A percentile compares a stretch with the other conserved stretches of the same genome.
These are phyloP conservation scores for Artomyces pyxidatus DNA, from an alignment of 768 basidiomycete species.

Conservation along the genomic window DNA sequence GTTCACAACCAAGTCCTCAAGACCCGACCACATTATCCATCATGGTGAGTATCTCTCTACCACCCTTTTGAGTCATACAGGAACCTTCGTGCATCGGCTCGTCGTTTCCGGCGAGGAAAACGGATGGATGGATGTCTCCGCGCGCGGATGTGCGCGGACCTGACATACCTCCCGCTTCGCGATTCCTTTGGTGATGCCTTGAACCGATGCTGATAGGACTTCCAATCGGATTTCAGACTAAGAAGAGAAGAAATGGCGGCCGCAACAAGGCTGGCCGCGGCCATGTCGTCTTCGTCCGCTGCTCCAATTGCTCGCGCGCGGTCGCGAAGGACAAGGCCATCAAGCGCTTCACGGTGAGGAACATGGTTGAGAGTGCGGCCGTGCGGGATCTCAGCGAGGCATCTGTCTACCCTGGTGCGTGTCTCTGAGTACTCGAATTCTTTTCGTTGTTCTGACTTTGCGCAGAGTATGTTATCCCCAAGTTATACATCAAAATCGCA, in stretches of 20 bases:
- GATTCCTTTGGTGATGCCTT: not conserved
- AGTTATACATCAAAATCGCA: slow-evolving; percentile 96
- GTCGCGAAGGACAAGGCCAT: slow-evolving; percentile 99
- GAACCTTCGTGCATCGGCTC: slow-evolving; percentile 6
- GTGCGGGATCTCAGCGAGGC: slow-evolving; percentile 97
- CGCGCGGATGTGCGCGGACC: slow-evolving; percentile 19
- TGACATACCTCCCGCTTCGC: not conserved
- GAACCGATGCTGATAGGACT: slow-evolving; percentile 15
- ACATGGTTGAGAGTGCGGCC: slow-evolving; percentile 99
- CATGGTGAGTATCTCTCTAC: slow-evolving; percentile 26
- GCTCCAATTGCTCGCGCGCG: slow-evolving; percentile 99
- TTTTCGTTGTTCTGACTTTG: not conserved
- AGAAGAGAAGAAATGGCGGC: slow-evolving; percentile 98
- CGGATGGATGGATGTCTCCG: slow-evolving; percentile 25
- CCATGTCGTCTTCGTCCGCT: slow-evolving; percentile 89
- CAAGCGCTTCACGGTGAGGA: slow-evolving; percentile 98
- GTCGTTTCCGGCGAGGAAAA: slow-evolving; percentile 2
- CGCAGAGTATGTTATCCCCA: slow-evolving; percentile 90
- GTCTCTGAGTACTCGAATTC: not conserved
- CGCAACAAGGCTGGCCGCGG: slow-evolving; percentile 99
- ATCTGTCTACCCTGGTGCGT: slow-evolving; percentile 81
- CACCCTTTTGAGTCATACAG: not conserved
- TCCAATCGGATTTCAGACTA: slow-evolving; percentile 64
- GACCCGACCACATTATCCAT: slow-evolving; percentile 24
- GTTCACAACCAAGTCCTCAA: slow-evolving; percentile 22